Percentiles rank a stretch among this genome's conserved stretches.
phyloP scores from a whole-genome alignment of 2,329 filamentous ascomycete genomes.

The Phyllosticta citrichinensis region DNA sequence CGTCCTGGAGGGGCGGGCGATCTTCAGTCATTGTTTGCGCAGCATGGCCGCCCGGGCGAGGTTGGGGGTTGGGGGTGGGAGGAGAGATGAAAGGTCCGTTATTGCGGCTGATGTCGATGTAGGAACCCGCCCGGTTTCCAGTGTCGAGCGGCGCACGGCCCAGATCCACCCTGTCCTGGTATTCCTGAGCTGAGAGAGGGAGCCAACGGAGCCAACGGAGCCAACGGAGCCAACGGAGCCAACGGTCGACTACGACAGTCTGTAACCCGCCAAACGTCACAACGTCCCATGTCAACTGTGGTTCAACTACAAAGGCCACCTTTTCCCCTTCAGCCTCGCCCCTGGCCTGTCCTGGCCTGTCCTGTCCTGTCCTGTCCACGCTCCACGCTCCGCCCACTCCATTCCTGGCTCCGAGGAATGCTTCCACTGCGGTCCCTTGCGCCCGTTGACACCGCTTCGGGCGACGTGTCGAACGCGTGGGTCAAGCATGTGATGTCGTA shows the following conservation, averaged over 20 bases:
- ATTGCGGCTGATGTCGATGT: neutral
- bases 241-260: neutral
- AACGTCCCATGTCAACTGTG: neutral
- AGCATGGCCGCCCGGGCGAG: neutral
- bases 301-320: neutral
- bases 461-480: neutral
- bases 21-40: slow-evolving; percentile 25
- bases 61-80: neutral
- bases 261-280: neutral
- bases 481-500: neutral
- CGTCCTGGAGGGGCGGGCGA: slow-evolving; percentile 41
- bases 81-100: neutral
- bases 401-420: neutral
- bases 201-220: neutral
- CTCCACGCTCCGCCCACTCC: neutral
- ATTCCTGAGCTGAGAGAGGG: neutral
- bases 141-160: neutral
- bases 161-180: neutral
- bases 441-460: neutral
- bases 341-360: neutral
- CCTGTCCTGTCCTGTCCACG: neutral
- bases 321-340: neutral
- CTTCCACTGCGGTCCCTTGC: neutral
- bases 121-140: neutral
- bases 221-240: no score